Conservation (phyloP, 139 green algal genomes). For the Asterochloris erici region DNA sequence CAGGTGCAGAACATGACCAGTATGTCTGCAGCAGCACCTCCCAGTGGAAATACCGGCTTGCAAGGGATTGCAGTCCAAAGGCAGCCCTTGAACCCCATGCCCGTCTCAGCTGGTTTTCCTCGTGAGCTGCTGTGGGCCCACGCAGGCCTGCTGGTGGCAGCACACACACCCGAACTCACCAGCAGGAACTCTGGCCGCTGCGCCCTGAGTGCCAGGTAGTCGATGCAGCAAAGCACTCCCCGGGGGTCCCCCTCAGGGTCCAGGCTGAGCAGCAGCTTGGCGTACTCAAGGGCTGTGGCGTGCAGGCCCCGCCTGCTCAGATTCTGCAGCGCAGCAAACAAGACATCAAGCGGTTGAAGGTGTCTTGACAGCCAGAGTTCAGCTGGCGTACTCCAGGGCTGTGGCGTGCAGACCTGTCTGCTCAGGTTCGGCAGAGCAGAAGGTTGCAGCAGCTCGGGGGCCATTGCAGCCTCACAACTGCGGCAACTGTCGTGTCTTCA, state of each 20-base stretch:
- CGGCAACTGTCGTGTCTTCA: no score
- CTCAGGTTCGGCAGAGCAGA: slow-evolving; percentile 51
- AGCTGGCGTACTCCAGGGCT: slow-evolving; percentile 84
- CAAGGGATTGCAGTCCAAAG: background rate
- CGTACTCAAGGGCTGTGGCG: slow-evolving; percentile 80
- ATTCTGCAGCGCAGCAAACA: slow-evolving; percentile 31
- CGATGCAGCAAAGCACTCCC: slow-evolving; percentile 72
- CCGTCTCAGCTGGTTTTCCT: background rate
- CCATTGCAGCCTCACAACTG: no score
- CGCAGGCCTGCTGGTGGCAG: background rate
- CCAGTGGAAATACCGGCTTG: background rate
- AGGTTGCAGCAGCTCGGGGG: background rate
- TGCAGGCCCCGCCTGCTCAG: slow-evolving; percentile 76
- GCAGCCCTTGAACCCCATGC: no score
- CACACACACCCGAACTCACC: background rate
- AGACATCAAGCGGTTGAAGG: background rate
- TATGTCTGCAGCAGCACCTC: no score
- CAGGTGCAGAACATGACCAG: no score
- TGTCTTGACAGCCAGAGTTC: background rate
- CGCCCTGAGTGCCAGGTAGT: slow-evolving; percentile 86
- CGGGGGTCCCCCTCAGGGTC: slow-evolving; percentile 72
- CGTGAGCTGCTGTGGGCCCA: background rate
- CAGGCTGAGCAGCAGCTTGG: slow-evolving; percentile 88
- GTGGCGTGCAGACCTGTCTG: slow-evolving; percentile 71
- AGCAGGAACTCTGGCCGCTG: slow-evolving; percentile 38